A percentile compares a stretch with the other conserved stretches of the same genome.
phyloP scores from a whole-genome alignment of 1,284 basidiomycete species.

The Puccinia horiana region DNA sequence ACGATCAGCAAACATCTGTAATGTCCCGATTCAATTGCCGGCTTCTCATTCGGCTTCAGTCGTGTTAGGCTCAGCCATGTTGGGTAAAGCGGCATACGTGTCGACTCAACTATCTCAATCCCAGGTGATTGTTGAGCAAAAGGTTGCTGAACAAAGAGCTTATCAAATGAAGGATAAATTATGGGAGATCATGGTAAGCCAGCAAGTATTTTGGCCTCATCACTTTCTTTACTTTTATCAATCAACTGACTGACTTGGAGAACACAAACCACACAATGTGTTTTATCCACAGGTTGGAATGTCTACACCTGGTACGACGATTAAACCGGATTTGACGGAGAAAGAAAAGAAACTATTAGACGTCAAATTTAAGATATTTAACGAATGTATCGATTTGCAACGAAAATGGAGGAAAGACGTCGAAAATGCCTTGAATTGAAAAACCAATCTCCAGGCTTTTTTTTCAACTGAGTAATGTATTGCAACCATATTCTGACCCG shows the following conservation, averaged over 20 bases:
- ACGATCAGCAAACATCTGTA: conserved; percentile 75
- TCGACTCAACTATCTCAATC: conserved; percentile 58
- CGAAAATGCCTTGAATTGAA: conserved; percentile 51
- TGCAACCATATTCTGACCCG: not conserved
- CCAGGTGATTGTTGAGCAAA: conserved; percentile 59
- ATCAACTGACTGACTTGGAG: conserved; percentile 22
- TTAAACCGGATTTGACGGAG: conserved; percentile 68
- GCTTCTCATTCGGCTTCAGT: conserved; percentile 75
- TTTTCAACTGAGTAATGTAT: not conserved
- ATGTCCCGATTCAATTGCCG: conserved; percentile 81
- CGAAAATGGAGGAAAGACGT: conserved; percentile 67
- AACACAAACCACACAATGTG: not conserved
- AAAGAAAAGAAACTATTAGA: conserved; percentile 75
- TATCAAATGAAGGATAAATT: conserved; percentile 69
- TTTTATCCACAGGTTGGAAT: conserved; percentile 70
- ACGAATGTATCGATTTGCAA: conserved; percentile 83
- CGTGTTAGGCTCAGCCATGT: conserved; percentile 88
- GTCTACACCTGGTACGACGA: conserved; percentile 78
- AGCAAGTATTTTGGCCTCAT: conserved; percentile 1
- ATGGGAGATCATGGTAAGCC: conserved; percentile 86
- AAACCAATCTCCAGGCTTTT: not conserved
- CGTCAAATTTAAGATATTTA: conserved; percentile 92
- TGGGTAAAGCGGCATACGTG: conserved; percentile 82
- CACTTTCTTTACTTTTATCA: not conserved
- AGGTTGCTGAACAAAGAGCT: conserved; percentile 62